Evolutionary conservation across 2,329 filamentous ascomycete species (phyloP).

Genomic region (Neoscytalidium dimidiatum): DNA sequence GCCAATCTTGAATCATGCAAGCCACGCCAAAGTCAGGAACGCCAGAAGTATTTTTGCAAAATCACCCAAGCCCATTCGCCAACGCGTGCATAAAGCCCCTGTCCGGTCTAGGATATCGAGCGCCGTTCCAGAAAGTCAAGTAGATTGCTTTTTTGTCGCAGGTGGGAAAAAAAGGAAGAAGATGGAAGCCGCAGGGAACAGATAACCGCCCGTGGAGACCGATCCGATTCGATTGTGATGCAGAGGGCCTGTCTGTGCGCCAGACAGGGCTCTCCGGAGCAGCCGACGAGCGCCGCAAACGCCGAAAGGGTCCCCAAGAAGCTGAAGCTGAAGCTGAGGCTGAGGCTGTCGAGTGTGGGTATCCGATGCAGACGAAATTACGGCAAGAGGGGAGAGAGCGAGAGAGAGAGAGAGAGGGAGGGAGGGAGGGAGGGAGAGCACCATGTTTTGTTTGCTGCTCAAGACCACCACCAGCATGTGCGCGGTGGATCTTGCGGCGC

Average conservation of each 20-base stretch:
- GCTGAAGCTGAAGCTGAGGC: too few species aligned
- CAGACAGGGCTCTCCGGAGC: slow-evolving; percentile 21
- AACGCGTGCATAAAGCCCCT: slow-evolving; percentile 15
- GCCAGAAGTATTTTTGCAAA: slow-evolving; percentile 18
- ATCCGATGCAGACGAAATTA: slow-evolving; percentile 10
- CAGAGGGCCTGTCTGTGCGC: slow-evolving; percentile 2
- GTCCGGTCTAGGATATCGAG: slow-evolving; percentile 20
- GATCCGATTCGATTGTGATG: slow-evolving; percentile 24
- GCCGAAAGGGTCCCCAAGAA: not conserved
- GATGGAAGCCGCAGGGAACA: slow-evolving; percentile 22
- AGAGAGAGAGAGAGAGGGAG: not conserved
- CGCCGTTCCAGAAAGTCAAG: slow-evolving; percentile 18
- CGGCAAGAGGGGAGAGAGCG: too few species aligned
- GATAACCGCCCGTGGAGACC: slow-evolving; percentile 22
- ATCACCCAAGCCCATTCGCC: slow-evolving; percentile 20
- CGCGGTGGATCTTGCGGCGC: slow-evolving; percentile 6
- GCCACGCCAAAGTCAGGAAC: slow-evolving; percentile 18
- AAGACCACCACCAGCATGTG: too few species aligned
- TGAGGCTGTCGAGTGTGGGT: not conserved
- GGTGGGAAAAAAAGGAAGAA: slow-evolving; percentile 18
- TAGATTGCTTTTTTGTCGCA: slow-evolving; percentile 20
- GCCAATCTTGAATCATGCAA: slow-evolving; percentile 19
- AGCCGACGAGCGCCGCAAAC: slow-evolving; percentile 8
- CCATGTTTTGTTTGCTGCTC: slow-evolving; percentile 4
- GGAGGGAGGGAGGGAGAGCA: not conserved